phyloP scores from a whole-genome alignment of 163 green algal species.

The Prototheca cutis region DNA sequence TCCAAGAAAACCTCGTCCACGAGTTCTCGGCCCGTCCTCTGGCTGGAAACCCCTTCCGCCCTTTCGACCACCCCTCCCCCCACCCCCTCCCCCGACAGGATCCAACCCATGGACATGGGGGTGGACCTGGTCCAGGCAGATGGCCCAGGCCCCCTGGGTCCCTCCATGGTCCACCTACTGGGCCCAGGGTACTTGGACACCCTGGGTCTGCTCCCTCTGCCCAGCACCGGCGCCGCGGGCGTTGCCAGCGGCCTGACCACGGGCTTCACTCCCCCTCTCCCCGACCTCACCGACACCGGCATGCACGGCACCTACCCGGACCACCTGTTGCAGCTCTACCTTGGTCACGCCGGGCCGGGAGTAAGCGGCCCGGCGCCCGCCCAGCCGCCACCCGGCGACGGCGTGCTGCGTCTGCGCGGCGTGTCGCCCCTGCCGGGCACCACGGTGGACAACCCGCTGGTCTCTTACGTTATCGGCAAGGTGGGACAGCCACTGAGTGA shows the following conservation, averaged over 20 bases:
- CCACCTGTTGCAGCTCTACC: conserved; percentile 7
- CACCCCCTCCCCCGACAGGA: too few relatives aligned
- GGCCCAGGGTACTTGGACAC: conserved; percentile 1
- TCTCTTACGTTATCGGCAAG: conserved; percentile 12
- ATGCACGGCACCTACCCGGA: neutral
- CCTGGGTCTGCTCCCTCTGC: neutral
- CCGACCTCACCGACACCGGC: neutral
- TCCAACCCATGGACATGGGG: neutral
- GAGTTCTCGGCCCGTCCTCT: too few relatives aligned
- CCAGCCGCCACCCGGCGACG: neutral
- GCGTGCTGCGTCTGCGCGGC: neutral
- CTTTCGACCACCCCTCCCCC: neutral
- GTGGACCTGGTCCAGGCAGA: neutral
- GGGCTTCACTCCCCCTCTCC: neutral
- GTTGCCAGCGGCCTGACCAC: neutral
- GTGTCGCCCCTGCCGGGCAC: conserved; percentile 1
- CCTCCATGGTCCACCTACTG: neutral
- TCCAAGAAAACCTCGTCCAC: neutral
- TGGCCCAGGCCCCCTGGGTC: neutral
- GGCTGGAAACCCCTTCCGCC: too few relatives aligned
- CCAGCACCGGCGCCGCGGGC: neutral
- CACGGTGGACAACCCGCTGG: conserved; percentile 8
- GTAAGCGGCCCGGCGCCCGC: neutral
- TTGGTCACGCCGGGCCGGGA: conserved; percentile 4
- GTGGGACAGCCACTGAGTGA: too few relatives aligned